phyloP scores from a whole-genome alignment of 1,284 basidiomycete genomes.

The Gastroboletus turbinatus region DNA sequence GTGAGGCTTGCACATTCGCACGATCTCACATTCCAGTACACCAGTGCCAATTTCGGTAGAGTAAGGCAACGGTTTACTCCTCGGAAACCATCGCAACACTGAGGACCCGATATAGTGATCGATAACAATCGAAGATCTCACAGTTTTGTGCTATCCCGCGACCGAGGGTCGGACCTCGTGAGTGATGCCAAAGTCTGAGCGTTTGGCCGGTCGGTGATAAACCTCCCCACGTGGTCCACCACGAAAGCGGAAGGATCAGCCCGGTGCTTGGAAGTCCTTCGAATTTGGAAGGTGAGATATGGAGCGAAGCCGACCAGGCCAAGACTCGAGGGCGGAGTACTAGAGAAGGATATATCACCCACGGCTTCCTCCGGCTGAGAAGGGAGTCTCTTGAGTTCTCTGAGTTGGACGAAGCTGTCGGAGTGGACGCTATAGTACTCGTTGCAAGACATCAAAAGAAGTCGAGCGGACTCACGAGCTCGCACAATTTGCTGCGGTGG shows the following conservation, averaged over 20 bases:
- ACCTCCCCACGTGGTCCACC: constrained; percentile 15
- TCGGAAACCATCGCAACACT: constrained; percentile 25
- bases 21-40: constrained; percentile 43
- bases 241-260: constrained; percentile 33
- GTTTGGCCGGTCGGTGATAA: constrained; percentile 31
- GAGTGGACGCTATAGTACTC: constrained; percentile 47
- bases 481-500: constrained; percentile 1
- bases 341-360: constrained; percentile 1
- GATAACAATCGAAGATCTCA: constrained; percentile 41
- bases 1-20: constrained; percentile 30
- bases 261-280: constrained; percentile 35
- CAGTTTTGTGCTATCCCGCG: constrained; percentile 37
- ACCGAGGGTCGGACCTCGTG: constrained; percentile 47
- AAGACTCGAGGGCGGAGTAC: constrained; percentile 17
- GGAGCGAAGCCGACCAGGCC: constrained; percentile 32
- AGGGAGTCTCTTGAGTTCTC: constrained; percentile 38
- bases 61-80: constrained; percentile 24
- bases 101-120: constrained; percentile 46
- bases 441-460: constrained; percentile 57
- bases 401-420: constrained; percentile 42
- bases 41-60: constrained; percentile 34
- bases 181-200: constrained; percentile 48
- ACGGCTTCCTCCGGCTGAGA: constrained; percentile 19
- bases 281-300: constrained; percentile 43
- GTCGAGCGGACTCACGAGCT: constrained; percentile 39